phyloP scores from a whole-genome alignment of 2,329 filamentous ascomycete genomes.

The Trichoderma brevicompactum region DNA sequence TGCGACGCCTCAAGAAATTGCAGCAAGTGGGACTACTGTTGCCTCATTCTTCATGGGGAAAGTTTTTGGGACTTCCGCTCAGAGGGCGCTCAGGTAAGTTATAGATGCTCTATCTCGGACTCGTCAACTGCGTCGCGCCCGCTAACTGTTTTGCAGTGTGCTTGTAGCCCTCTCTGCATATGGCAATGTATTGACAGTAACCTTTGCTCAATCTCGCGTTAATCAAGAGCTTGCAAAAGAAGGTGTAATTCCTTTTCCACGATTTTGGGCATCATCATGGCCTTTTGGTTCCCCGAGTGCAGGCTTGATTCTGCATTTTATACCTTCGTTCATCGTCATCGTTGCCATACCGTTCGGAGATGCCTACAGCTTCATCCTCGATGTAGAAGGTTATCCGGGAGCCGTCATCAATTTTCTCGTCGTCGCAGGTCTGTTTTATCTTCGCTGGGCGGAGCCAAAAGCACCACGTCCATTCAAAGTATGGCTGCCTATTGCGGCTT shows the following conservation, averaged over 20 bases:
- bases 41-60: slow-evolving; percentile 33
- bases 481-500: slow-evolving; percentile 32
- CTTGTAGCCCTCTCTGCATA: slow-evolving; percentile 32
- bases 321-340: slow-evolving; percentile 32
- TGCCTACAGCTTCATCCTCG: slow-evolving; percentile 32
- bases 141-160: slow-evolving; percentile 23
- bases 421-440: slow-evolving; percentile 31
- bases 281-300: slow-evolving; percentile 31
- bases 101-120: neutral
- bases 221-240: slow-evolving; percentile 33
- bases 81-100: slow-evolving; percentile 30
- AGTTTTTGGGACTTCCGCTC: slow-evolving; percentile 30
- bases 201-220: slow-evolving; percentile 31
- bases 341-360: slow-evolving; percentile 34
- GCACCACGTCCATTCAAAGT: slow-evolving; percentile 33
- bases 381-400: slow-evolving; percentile 30
- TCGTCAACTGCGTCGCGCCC: neutral
- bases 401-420: slow-evolving; percentile 32
- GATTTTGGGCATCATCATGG: slow-evolving; percentile 32
- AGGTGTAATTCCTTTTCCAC: slow-evolving; percentile 30
- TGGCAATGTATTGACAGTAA: slow-evolving; percentile 32
- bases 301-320: slow-evolving; percentile 31
- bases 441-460: slow-evolving; percentile 31
- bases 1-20: slow-evolving; percentile 29
- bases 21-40: slow-evolving; percentile 31